Evolutionary conservation across 441 rosid genomes (phyloP).

Genomic region (Melastoma candidum): DNA sequence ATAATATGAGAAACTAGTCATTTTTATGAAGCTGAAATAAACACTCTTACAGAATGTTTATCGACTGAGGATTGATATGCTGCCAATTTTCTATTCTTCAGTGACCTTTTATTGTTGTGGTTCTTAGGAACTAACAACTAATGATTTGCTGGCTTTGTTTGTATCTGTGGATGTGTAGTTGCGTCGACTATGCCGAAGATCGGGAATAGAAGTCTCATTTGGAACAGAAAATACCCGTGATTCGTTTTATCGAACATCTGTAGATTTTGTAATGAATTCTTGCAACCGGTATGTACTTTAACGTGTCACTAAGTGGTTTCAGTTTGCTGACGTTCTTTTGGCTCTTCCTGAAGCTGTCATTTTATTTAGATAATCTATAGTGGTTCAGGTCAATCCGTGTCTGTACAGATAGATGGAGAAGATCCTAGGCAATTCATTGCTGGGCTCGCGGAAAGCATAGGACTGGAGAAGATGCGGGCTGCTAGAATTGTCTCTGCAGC

Average conservation of each 20-base stretch:
- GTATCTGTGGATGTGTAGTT: conserved; percentile 61
- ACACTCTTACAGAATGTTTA: too few species aligned
- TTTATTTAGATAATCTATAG: conserved; percentile 34
- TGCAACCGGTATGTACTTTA: conserved; percentile 56
- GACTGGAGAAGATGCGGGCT: conserved; percentile 71
- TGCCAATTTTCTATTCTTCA: conserved; percentile 1
- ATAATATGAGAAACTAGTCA: too few species aligned
- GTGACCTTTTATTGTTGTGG: conserved; percentile 1
- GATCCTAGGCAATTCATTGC: conserved; percentile 58
- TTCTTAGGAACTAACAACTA: conserved; percentile 29
- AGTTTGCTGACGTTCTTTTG: background rate
- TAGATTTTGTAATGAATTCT: conserved; percentile 49
- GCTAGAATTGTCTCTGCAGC: conserved; percentile 85
- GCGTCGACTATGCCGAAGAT: conserved; percentile 85
- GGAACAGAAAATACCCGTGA: conserved; percentile 76
- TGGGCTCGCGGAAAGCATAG: conserved; percentile 77
- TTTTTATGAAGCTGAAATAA: too few species aligned
- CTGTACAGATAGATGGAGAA: conserved; percentile 59
- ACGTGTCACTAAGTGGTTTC: background rate
- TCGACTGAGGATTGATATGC: background rate
- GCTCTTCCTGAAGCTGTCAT: conserved; percentile 5
- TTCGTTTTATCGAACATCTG: conserved; percentile 60
- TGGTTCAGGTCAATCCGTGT: conserved; percentile 32
- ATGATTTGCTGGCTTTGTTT: conserved; percentile 30
- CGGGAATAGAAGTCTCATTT: conserved; percentile 67